Evolutionary conservation across 2,329 filamentous ascomycete genomes (phyloP).

Genomic region (Microdochium trichocladiopsis): DNA sequence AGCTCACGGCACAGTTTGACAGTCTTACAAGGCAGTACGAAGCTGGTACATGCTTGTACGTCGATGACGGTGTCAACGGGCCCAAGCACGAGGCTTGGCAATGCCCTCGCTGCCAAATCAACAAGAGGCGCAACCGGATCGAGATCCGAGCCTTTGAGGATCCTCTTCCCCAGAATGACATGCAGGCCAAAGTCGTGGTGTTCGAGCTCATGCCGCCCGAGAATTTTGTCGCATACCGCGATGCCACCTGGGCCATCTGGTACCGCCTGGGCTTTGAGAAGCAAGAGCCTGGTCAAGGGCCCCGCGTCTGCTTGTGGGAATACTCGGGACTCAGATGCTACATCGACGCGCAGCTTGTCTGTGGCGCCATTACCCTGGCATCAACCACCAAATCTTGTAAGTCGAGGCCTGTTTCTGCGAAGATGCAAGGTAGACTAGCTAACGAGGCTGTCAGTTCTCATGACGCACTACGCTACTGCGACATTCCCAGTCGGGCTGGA

Average conservation of each 20-base stretch:
- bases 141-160: slow-evolving; percentile 30
- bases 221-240: slow-evolving; percentile 28
- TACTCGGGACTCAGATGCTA: slow-evolving; percentile 9
- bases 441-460: slow-evolving; percentile 13
- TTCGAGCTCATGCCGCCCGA: slow-evolving; percentile 32
- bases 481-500: slow-evolving; percentile 30
- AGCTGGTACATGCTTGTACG: slow-evolving; percentile 20
- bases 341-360: neutral
- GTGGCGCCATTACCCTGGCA: slow-evolving; percentile 8
- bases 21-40: slow-evolving; percentile 20
- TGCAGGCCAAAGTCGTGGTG: slow-evolving; percentile 23
- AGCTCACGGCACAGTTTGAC: slow-evolving; percentile 20
- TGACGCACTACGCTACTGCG: slow-evolving; percentile 38
- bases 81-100: slow-evolving; percentile 12
- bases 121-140: slow-evolving; percentile 18
- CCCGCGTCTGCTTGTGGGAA: slow-evolving; percentile 8
- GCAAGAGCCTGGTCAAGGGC: slow-evolving; percentile 6
- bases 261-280: slow-evolving; percentile 15
- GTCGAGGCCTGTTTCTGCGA: slow-evolving; percentile 1
- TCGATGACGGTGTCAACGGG: slow-evolving; percentile 10
- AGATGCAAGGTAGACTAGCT: neutral
- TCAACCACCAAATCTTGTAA: slow-evolving; percentile 9
- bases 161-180: slow-evolving; percentile 24
- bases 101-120: slow-evolving; percentile 28
- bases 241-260: slow-evolving; percentile 31